These are phyloP conservation scores for Hypoxylon lienhwacheense DNA, from an alignment of 495 filamentous ascomycete species.

Conservation along the genomic window DNA sequence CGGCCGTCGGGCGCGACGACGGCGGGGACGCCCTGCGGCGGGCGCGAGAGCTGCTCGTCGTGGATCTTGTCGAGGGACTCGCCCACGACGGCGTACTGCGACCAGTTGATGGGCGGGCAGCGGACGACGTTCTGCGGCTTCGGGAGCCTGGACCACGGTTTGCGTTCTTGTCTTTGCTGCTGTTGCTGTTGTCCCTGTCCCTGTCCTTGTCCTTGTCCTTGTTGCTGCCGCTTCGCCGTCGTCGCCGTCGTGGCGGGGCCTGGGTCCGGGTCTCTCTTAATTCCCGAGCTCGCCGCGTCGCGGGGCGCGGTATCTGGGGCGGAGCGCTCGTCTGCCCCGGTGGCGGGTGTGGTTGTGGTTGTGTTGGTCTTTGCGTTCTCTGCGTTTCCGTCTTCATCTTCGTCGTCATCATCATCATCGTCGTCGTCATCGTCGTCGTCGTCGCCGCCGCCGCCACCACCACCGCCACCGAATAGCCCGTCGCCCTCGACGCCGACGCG, in stretches of 20 bases:
- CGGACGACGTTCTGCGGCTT: conserved; percentile 80
- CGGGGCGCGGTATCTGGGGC: not conserved
- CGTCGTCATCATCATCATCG: conserved; percentile 12
- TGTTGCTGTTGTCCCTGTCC: not conserved
- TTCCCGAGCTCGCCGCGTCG: not conserved
- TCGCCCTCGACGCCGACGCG: conserved; percentile 46
- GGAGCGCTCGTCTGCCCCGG: too few relatives aligned
- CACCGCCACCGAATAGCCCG: conserved; percentile 36
- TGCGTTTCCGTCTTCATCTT: conserved; percentile 19
- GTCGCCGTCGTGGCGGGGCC: too few relatives aligned
- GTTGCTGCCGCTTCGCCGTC: not conserved
- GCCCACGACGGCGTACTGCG: conserved; percentile 81
- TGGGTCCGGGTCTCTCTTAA: conserved; percentile 3
- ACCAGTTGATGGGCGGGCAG: conserved; percentile 87
- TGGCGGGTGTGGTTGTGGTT: too few relatives aligned
- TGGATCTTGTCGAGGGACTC: conserved; percentile 81
- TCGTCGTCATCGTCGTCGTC: conserved; percentile 3
- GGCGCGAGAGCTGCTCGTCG: conserved; percentile 69
- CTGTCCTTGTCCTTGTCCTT: not conserved
- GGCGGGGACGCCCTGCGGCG: conserved; percentile 58
- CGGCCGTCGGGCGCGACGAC: conserved; percentile 42
- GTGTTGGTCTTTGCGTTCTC: too few relatives aligned
- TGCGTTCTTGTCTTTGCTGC: conserved; percentile 4
- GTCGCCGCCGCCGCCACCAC: conserved; percentile 2
- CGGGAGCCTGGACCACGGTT: conserved; percentile 58